Evolutionary conservation across 176 grass and related monocot species (phyloP).

Genomic region (Paspalum vaginatum): DNA sequence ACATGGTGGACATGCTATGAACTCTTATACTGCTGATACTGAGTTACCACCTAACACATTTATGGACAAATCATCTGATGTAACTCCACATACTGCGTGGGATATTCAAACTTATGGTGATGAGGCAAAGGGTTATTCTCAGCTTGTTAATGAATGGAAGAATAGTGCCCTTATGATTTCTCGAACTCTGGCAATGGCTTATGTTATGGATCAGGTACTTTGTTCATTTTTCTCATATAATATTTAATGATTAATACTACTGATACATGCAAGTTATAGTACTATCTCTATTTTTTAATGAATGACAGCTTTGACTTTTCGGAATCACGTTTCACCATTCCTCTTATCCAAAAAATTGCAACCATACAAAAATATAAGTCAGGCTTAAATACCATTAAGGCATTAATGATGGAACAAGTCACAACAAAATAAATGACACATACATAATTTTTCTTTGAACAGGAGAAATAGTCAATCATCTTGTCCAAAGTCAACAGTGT

Average conservation of each 20-base stretch:
- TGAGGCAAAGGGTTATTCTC: constrained; percentile 44
- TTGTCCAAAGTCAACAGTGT: no score
- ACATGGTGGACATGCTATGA: constrained; percentile 36
- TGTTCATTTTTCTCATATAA: neutral
- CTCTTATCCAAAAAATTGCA: no score
- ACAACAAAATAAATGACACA: no score
- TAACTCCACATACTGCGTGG: constrained; percentile 34
- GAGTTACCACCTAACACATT: constrained; percentile 31
- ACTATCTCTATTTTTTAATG: no score
- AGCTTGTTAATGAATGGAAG: constrained; percentile 59
- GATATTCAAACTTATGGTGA: constrained; percentile 60
- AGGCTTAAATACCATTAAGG: no score
- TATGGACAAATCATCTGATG: constrained; percentile 32
- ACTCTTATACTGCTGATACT: constrained; percentile 22
- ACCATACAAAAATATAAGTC: no score
- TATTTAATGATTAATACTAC: neutral
- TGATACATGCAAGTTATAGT: neutral
- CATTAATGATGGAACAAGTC: no score
- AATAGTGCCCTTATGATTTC: constrained; percentile 67
- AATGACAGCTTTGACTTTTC: no score
- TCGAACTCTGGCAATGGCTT: constrained; percentile 73
- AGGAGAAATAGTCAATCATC: no score
- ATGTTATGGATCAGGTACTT: constrained; percentile 89
- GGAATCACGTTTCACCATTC: no score
- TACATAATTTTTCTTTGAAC: no score